These are phyloP conservation scores for Rhodotorula sp. DNA, from an alignment of 1,284 basidiomycete genomes.

Conservation along the genomic window DNA sequence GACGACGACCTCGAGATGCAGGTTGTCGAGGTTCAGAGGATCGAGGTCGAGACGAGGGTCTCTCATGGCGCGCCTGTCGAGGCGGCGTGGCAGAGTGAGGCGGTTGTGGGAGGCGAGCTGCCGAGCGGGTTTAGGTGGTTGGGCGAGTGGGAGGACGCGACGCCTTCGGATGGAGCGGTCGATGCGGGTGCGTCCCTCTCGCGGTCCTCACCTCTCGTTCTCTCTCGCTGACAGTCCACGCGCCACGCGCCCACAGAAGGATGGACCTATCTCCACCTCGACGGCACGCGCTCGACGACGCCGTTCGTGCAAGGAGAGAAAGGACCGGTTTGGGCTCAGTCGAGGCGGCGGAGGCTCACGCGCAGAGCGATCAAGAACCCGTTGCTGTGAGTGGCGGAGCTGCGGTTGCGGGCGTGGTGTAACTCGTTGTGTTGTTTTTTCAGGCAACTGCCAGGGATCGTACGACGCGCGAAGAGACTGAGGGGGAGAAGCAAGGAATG, in stretches of 20 bases:
- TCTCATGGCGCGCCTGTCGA: neutral
- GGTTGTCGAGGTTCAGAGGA: constrained; percentile 22
- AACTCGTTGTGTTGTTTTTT: too few relatives aligned
- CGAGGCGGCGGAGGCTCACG: constrained; percentile 13
- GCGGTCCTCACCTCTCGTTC: too few relatives aligned
- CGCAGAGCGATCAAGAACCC: constrained; percentile 16
- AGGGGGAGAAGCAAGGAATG: too few relatives aligned
- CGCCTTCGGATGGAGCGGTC: constrained; percentile 1
- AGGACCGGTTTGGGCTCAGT: constrained; percentile 9
- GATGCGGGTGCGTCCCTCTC: constrained; percentile 1
- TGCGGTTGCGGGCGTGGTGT: too few relatives aligned
- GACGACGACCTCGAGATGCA: constrained; percentile 32
- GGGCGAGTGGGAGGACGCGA: constrained; percentile 18
- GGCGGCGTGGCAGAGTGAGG: constrained; percentile 20
- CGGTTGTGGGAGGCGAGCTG: constrained; percentile 27
- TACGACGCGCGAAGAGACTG: too few relatives aligned
- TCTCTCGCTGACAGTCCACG: neutral
- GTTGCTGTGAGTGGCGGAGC: neutral
- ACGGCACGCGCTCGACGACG: constrained; percentile 13
- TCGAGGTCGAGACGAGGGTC: constrained; percentile 28
- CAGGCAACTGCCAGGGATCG: too few relatives aligned
- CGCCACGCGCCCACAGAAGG: constrained; percentile 4
- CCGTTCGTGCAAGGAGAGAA: constrained; percentile 17
- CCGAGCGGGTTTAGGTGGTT: constrained; percentile 16
- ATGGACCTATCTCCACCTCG: constrained; percentile 32